Base-by-base conservation (phyloP, 2,329 filamentous ascomycete species). In the Apiospora kogelbergensis region DNA sequence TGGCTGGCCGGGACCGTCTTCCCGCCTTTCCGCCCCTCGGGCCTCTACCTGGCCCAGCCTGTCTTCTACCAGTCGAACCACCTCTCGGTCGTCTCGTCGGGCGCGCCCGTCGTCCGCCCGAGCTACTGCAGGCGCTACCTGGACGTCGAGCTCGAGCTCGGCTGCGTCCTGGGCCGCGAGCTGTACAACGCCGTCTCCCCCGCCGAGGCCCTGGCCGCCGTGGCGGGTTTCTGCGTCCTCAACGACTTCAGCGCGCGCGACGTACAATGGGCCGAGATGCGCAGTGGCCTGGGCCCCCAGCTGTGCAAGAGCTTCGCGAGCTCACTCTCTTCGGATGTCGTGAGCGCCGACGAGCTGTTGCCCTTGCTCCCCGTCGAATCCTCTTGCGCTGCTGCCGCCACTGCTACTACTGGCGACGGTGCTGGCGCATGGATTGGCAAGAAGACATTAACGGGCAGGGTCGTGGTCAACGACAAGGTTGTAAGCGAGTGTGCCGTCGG, bases 61-160 rank as follows among this genome's bases (percentile, higher is more conserved):
- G 74, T 76, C 48, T 76, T 74, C 70, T 76, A 76, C 57, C 75
- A 76, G 63, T 73, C 73, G 24, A 76, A 76, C 57, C 75, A 76
- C 68, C 68, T 76, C n/a, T 74, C 71, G 24, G 74, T 76, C 67
- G 73, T 73, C 37, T 65, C 73, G 2, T 74, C 75, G 63, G 73
- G 73, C 24, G 73, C 73, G 11, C 65, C 71, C 3, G 70, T 76
- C 5, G 60, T 69, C 6, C 73, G 71, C 60, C 75, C 75, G 0
- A 10, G 9, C 26, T 72, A 73, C 66, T 75, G 73, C 46, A 42
- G 68, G 22, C 53, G 53, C 30, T 76, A 76, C 57, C 70, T 76
- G 1, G 75, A 76, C 60, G 73, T 75, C 17, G 75, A 76, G 68
- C 72, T 76, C 1, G 75, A 76, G 71, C 73, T 76, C 24, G 75